phyloP scores from a whole-genome alignment of 2,329 filamentous ascomycete genomes.

The Calonectria pteridis region DNA sequence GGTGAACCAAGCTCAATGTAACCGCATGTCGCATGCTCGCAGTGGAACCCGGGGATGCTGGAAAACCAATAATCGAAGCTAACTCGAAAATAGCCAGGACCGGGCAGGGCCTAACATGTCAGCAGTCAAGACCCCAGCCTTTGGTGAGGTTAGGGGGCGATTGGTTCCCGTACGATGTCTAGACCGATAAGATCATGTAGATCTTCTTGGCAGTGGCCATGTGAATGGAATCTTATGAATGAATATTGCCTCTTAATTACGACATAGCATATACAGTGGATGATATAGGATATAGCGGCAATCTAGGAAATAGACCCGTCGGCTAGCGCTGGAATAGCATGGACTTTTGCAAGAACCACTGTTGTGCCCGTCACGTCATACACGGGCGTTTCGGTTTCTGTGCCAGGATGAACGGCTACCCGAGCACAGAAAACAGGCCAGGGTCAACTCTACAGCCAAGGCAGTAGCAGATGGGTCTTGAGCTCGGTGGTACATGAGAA shows the following conservation, averaged over 20 bases:
- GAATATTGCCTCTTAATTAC: conserved; percentile 29
- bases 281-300: conserved; percentile 7
- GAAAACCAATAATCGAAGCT: not conserved
- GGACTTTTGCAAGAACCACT: conserved; percentile 32
- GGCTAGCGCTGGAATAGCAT: conserved; percentile 16
- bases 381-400: conserved; percentile 4
- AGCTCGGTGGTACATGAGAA: not conserved
- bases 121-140: not conserved
- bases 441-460: not conserved
- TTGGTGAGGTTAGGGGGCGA: not conserved
- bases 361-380: conserved; percentile 14
- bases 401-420: not conserved
- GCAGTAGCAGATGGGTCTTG: not conserved
- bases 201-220: not conserved
- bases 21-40: not conserved
- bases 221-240: not conserved
- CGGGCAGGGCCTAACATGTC: not conserved
- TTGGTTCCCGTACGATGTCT: not conserved
- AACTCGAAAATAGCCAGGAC: not conserved
- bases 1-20: not conserved
- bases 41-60: not conserved
- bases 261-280: conserved; percentile 10
- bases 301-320: conserved; percentile 37
- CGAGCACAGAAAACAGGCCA: not conserved
- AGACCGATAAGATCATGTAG: not conserved